Base-by-base conservation (phyloP, 2,329 filamentous ascomycete genomes). In the Claviceps sp. region DNA sequence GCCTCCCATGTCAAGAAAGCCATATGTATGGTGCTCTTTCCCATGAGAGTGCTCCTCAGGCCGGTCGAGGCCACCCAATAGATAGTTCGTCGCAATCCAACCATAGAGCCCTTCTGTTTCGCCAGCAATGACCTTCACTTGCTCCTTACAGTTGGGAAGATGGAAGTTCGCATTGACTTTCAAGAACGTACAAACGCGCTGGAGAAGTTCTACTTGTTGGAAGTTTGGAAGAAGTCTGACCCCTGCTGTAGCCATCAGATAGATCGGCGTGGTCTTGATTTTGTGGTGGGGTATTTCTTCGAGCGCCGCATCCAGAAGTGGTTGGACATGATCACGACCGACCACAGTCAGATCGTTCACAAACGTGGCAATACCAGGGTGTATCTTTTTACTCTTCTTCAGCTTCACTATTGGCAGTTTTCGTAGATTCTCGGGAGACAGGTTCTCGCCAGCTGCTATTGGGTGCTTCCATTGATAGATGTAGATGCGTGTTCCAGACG, bases 1-100 rank as follows among this genome's bases (percentile, higher is more conserved):
- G 49, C 93, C 93, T 48, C 93, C 93, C 94, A 98, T 98, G 64
- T 98, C 93, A 54, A 98, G 72, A 62, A 98, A 98, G 0, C 93
- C 93, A 66, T 97, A 98, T 0, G 93, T 98, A 62, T 90, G 86
- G 64, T 97, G 93, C 26, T 79, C 80, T 57, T 95, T 89, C 50
- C 88, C 89, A 65, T 95, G 88, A 50, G 80, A 72, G 60, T 95
- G 87, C 14, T 80, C 70, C 49, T 83, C 71, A 0, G 88, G 83
- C 17, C 78, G 73, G 64, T 97, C 86, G 60, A 98, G 97, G 4
- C 89, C 88, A 29, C 89, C 91, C 1, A 98, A 75, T 34, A 98
- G 71, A 62, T 98, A 98, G 64, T 98, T 98, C 50, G 91, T 87
- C 7, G 94, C 91, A 59, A 98, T 86, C 93, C 93, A 98, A 40